Conservation (phyloP, 495 filamentous ascomycete genomes). For the Beverwykella pulmonaria region DNA sequence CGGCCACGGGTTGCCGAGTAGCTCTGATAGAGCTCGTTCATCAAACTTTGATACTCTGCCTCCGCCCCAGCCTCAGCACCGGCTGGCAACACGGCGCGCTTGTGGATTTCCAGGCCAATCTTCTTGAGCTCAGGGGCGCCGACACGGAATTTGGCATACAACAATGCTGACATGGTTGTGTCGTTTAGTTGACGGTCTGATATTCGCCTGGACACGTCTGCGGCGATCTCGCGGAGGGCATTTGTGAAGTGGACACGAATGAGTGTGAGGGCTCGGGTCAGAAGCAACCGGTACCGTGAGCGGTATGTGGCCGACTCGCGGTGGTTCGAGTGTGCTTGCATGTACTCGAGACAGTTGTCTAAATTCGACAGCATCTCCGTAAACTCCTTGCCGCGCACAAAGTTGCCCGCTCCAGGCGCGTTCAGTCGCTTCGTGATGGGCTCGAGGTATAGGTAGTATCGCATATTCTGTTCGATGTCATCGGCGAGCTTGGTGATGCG, state of each 20-base stretch:
- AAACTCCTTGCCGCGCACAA: slow-evolving; percentile 79
- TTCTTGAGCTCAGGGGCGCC: slow-evolving; percentile 67
- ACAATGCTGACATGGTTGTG: slow-evolving; percentile 71
- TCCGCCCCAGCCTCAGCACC: slow-evolving; percentile 65
- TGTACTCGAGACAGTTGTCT: slow-evolving; percentile 87
- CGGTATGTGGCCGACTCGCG: slow-evolving; percentile 83
- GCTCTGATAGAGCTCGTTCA: slow-evolving; percentile 69
- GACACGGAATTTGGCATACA: slow-evolving; percentile 78
- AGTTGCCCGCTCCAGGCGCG: slow-evolving; percentile 82
- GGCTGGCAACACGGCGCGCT: slow-evolving; percentile 62
- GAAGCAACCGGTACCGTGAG: slow-evolving; percentile 67
- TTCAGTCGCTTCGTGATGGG: slow-evolving; percentile 87
- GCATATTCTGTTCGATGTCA: slow-evolving; percentile 78
- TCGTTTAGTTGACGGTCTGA: slow-evolving; percentile 73
- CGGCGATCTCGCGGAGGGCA: slow-evolving; percentile 66
- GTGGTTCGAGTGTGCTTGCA: slow-evolving; percentile 78
- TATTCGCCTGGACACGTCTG: slow-evolving; percentile 70
- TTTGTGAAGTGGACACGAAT: slow-evolving; percentile 86
- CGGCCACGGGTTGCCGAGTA: slow-evolving; percentile 60
- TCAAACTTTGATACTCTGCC: slow-evolving; percentile 66
- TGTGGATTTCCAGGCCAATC: slow-evolving; percentile 69
- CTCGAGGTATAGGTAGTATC: slow-evolving; percentile 90
- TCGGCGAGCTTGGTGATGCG: slow-evolving; percentile 75
- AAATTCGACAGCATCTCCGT: slow-evolving; percentile 81
- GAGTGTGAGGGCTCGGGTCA: slow-evolving; percentile 74